Conservation (phyloP, 1,284 basidiomycete species). For the Pisolithus thermaeus region DNA sequence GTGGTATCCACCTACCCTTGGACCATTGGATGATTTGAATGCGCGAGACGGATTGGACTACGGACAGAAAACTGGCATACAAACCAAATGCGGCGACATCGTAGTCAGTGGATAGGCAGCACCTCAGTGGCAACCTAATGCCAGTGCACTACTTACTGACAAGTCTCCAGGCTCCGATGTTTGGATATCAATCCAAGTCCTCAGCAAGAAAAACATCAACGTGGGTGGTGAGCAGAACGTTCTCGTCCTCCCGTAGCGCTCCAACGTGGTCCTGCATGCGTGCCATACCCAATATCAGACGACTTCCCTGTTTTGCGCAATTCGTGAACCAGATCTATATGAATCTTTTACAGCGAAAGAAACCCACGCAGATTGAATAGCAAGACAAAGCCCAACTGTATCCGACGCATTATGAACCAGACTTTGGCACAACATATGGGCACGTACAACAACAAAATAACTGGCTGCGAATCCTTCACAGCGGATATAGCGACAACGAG, state of each 20-base stretch:
- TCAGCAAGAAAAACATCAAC: conserved; percentile 3
- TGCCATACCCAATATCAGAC: conserved; percentile 8
- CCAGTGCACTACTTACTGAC: too few species aligned
- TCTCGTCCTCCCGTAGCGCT: not conserved
- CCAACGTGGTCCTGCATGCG: not conserved
- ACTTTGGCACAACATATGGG: not conserved
- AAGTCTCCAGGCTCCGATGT: too few species aligned
- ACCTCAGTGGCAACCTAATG: too few species aligned
- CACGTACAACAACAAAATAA: not conserved
- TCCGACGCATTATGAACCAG: not conserved
- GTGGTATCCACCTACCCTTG: too few species aligned
- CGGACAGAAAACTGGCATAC: too few species aligned
- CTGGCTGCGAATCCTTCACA: not conserved
- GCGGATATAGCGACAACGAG: not conserved
- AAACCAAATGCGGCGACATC: too few species aligned
- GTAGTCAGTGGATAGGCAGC: too few species aligned
- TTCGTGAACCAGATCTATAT: not conserved
- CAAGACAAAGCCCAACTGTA: not conserved
- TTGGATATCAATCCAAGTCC: not conserved
- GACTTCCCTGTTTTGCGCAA: conserved; percentile 5
- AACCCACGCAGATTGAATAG: not conserved
- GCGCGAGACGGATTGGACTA: too few species aligned
- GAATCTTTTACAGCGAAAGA: not conserved
- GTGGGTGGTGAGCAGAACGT: conserved; percentile 2
- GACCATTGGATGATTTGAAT: too few species aligned